Evolutionary conservation across 371 early-diverging fungal species (phyloP).

Genomic region (Mucor lusitanicus): DNA sequence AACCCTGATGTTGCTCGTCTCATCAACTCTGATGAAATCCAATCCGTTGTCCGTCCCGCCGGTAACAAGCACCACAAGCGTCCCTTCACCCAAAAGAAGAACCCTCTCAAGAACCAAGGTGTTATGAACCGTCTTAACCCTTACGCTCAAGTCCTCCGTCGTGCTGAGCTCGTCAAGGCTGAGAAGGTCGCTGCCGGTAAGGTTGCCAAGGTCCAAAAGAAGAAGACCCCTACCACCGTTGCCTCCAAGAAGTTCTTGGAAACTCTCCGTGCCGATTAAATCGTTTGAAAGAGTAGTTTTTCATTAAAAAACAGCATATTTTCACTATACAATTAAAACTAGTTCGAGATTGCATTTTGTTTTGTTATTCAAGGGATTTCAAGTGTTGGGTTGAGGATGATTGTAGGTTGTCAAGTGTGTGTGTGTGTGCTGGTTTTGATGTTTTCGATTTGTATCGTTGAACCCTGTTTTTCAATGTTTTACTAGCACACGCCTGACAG

Average conservation of each 20-base stretch:
- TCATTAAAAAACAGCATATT: conserved; percentile 2
- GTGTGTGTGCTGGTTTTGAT: too few species aligned
- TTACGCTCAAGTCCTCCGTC: conserved; percentile 88
- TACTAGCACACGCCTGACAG: neutral
- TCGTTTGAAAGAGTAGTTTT: neutral
- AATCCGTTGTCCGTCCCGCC: conserved; percentile 91
- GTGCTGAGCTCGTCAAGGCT: conserved; percentile 75
- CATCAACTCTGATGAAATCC: conserved; percentile 98
- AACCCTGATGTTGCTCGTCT: conserved; percentile 96
- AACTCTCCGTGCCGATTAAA: conserved; percentile 65
- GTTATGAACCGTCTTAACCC: conserved; percentile 96
- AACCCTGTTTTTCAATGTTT: neutral
- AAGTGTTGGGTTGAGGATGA: too few species aligned
- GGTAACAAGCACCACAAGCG: conserved; percentile 82
- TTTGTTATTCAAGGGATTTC: neutral
- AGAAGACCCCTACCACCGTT: conserved; percentile 37
- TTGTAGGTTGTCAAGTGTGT: too few species aligned
- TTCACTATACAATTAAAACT: neutral
- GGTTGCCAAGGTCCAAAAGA: conserved; percentile 63
- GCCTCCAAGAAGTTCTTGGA: conserved; percentile 68
- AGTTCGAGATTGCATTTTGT: conserved; percentile 1
- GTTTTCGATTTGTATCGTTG: neutral
- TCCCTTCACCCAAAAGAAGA: conserved; percentile 95
- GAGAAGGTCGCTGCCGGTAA: conserved; percentile 70
- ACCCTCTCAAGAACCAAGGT: conserved; percentile 94